phyloP scores from a whole-genome alignment of 345 rosid genomes.

The Eucalyptus regnans region DNA sequence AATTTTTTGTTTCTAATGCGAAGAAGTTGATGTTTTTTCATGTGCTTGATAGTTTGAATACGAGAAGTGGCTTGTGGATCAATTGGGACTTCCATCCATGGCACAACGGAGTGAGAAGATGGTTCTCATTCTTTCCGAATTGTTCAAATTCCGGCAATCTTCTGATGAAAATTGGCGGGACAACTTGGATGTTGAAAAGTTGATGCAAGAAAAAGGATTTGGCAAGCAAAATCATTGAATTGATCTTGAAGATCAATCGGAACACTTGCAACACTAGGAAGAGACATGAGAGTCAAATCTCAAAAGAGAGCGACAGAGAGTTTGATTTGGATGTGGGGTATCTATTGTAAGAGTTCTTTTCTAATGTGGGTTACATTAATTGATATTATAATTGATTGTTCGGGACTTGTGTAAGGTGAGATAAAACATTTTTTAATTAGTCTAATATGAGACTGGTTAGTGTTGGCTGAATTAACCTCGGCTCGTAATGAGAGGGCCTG shows the following conservation, averaged over 20 bases:
- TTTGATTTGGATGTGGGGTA: not conserved
- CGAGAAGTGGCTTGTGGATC: not conserved
- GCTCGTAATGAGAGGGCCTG: too few relatives aligned
- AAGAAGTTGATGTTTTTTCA: not conserved
- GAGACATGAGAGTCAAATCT: not conserved
- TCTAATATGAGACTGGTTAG: too few relatives aligned
- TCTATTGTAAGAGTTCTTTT: too few relatives aligned
- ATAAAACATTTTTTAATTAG: too few relatives aligned
- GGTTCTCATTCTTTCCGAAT: not conserved
- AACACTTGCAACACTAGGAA: not conserved
- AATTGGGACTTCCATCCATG: not conserved
- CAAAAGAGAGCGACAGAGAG: not conserved
- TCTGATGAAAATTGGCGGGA: not conserved
- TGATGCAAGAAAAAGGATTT: not conserved
- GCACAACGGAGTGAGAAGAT: not conserved
- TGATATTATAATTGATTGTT: too few relatives aligned
- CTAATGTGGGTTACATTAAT: too few relatives aligned
- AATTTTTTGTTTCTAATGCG: not conserved
- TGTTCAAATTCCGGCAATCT: not conserved
- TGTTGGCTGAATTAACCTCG: rapidly evolving
- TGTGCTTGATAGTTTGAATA: not conserved
- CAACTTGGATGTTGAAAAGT: not conserved
- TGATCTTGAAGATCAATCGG: not conserved
- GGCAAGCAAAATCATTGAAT: not conserved
- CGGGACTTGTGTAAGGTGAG: too few relatives aligned